Evolutionary conservation across 75 land plant species (phyloP).

Genomic region (Ceratopteris richardii): DNA sequence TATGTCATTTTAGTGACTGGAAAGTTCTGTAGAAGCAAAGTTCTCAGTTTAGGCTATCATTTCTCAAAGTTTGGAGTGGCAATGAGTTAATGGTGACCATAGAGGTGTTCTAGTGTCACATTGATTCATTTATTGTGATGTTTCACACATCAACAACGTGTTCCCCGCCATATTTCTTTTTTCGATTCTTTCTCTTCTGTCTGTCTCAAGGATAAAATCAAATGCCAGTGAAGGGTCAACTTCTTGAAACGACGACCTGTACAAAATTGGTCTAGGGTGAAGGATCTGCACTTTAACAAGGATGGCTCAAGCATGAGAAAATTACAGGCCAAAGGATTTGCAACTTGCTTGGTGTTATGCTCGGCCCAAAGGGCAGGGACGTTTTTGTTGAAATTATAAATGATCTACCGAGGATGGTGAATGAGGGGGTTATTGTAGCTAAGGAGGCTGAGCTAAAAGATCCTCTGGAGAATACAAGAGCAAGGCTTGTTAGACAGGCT

Average conservation of each 20-base stretch:
- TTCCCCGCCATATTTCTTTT: neutral
- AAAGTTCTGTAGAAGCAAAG: too few species aligned
- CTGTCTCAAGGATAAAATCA: neutral
- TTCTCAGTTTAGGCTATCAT: too few species aligned
- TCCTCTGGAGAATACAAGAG: slow-evolving; percentile 86
- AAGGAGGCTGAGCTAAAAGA: slow-evolving; percentile 88
- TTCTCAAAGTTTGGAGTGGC: too few species aligned
- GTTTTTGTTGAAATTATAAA: slow-evolving; percentile 86
- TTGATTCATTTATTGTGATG: too few species aligned
- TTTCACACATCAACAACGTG: too few species aligned
- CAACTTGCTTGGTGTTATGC: slow-evolving; percentile 77
- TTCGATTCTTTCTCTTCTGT: neutral
- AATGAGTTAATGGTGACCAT: too few species aligned
- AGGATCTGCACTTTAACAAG: slow-evolving; percentile 86
- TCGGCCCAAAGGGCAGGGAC: slow-evolving; percentile 86
- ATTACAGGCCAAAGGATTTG: slow-evolving; percentile 77
- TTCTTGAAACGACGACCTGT: slow-evolving; percentile 10
- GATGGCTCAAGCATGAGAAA: slow-evolving; percentile 85
- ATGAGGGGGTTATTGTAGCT: slow-evolving; percentile 89
- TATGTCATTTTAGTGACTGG: too few species aligned
- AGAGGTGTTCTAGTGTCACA: too few species aligned
- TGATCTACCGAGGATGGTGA: slow-evolving; percentile 81
- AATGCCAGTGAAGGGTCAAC: neutral
- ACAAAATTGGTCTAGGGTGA: slow-evolving; percentile 49
- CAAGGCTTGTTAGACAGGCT: slow-evolving; percentile 75